Conservation (phyloP, 2,329 filamentous ascomycete species). For the Claviceps africana region DNA sequence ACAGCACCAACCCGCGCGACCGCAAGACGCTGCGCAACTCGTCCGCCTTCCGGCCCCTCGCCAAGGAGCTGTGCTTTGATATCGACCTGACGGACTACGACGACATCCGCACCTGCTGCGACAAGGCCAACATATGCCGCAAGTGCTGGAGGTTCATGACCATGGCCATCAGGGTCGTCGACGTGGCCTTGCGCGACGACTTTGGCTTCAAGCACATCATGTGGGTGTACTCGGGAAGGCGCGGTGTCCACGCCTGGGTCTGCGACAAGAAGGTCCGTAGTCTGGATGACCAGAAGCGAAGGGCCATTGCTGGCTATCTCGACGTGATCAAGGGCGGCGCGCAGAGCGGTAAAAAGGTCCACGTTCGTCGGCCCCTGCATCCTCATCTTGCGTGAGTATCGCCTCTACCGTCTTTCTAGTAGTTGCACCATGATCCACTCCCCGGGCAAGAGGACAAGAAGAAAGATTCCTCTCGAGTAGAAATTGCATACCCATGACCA, state of each 20-base stretch:
- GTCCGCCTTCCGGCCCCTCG: constrained; percentile 68
- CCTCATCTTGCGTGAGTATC: constrained; percentile 62
- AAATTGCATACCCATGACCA: too few relatives aligned
- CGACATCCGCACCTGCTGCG: constrained; percentile 87
- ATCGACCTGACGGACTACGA: constrained; percentile 99
- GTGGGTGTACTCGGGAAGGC: constrained; percentile 95
- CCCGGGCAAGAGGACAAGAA: not conserved
- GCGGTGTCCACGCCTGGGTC: constrained; percentile 96
- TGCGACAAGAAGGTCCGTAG: constrained; percentile 77
- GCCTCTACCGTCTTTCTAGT: not conserved
- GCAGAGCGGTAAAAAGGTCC: constrained; percentile 76
- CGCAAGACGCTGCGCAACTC: constrained; percentile 75
- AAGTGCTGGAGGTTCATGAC: constrained; percentile 97
- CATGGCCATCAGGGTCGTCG: constrained; percentile 92
- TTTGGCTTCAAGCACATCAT: constrained; percentile 95
- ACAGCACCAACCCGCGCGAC: constrained; percentile 84
- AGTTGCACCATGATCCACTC: too few relatives aligned
- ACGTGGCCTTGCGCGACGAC: constrained; percentile 75
- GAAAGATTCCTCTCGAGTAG: not conserved
- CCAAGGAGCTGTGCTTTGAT: constrained; percentile 96
- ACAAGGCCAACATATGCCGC: constrained; percentile 80
- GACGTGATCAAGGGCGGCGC: constrained; percentile 80
- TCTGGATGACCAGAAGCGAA: constrained; percentile 75
- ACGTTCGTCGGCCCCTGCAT: constrained; percentile 71
- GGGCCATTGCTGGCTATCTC: constrained; percentile 76